Conservation (phyloP, 768 basidiomycete genomes). For the Cystobasidium tubakii region DNA sequence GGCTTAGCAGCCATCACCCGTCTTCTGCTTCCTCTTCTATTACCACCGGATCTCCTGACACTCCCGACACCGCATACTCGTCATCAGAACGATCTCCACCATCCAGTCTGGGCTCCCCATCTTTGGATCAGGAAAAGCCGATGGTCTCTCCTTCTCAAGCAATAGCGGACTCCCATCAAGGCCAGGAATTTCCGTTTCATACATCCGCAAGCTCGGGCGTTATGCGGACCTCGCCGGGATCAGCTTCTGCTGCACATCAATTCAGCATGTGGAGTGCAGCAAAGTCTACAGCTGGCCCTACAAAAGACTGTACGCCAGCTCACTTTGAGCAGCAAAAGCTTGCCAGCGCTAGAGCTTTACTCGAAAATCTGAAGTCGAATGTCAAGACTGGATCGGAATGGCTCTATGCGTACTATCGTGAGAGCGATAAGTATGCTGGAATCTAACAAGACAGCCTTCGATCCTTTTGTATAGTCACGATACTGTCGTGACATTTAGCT, state of each 20-base stretch:
- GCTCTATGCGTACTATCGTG: slow-evolving; percentile 7
- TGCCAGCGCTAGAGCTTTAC: background rate
- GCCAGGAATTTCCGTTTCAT: background rate
- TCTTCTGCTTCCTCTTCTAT: background rate
- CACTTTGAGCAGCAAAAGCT: background rate
- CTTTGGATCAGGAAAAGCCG: background rate
- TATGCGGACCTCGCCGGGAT: background rate
- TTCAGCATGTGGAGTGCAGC: no score
- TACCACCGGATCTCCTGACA: background rate
- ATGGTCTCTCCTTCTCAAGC: background rate
- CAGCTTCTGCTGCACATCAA: no score
- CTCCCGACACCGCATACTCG: background rate
- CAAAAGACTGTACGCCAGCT: background rate
- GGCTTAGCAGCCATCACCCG: background rate
- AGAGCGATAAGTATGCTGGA: slow-evolving; percentile 4
- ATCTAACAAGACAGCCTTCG: background rate
- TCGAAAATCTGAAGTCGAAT: background rate
- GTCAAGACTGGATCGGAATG: background rate
- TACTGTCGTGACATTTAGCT: no score
- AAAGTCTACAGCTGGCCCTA: background rate
- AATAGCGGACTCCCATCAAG: background rate
- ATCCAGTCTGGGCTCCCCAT: background rate
- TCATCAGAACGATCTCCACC: background rate
- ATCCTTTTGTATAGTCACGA: no score
- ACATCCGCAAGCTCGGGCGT: background rate